Conservation (phyloP, 345 rosid genomes). For the Eucalyptus regnans region DNA sequence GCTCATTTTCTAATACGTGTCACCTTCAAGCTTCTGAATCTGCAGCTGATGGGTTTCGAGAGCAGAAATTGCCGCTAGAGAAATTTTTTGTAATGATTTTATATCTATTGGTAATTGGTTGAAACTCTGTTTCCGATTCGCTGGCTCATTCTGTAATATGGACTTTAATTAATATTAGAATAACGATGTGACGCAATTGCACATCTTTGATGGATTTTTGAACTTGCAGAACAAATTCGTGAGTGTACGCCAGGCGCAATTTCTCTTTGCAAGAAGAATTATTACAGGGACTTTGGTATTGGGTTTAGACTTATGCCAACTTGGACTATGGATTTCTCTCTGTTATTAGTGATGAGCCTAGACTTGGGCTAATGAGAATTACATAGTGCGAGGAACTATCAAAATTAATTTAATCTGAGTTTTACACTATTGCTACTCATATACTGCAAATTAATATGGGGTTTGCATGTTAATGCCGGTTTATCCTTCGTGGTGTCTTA, state of each 20-base stretch:
- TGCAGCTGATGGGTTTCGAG: background rate
- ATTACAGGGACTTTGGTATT: conserved; percentile 7
- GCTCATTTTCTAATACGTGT: background rate
- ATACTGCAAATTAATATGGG: background rate
- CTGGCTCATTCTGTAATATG: background rate
- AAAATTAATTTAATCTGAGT: background rate
- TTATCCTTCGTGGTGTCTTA: background rate
- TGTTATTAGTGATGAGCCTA: background rate
- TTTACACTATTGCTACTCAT: background rate
- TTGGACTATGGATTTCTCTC: background rate
- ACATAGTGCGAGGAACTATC: background rate
- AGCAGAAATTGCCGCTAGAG: background rate
- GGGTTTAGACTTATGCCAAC: conserved; percentile 7
- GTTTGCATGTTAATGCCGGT: background rate
- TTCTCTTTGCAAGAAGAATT: conserved; percentile 19
- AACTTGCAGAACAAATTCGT: conserved; percentile 29
- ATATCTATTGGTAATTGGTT: background rate
- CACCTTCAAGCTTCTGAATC: background rate
- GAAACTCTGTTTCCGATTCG: background rate
- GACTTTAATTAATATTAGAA: background rate
- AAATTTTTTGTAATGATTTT: background rate
- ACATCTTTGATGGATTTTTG: background rate
- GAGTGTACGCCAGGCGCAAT: conserved; percentile 19
- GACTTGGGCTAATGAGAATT: background rate
- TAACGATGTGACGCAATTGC: background rate